Conservation (phyloP, 1,139 yeast genomes). For the Meyerozyma athensensis region DNA sequence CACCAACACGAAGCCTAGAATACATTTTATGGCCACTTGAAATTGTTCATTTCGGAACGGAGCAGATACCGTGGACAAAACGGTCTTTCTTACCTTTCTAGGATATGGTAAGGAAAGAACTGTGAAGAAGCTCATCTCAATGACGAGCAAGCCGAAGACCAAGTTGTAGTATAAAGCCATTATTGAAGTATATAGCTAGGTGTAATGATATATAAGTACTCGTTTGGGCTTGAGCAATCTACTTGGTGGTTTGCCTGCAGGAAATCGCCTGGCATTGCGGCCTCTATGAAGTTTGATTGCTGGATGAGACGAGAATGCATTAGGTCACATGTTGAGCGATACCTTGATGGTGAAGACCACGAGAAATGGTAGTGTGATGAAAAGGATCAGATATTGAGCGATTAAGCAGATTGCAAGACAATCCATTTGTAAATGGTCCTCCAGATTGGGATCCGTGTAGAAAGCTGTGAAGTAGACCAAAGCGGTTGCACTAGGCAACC, state of each 20-base stretch:
- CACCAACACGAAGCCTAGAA: slow-evolving; percentile 77
- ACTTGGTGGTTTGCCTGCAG: background rate
- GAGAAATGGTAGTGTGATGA: slow-evolving; percentile 60
- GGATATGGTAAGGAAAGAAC: slow-evolving; percentile 86
- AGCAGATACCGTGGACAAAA: slow-evolving; percentile 57
- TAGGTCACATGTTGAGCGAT: slow-evolving; percentile 24
- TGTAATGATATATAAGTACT: background rate
- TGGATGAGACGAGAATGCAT: background rate
- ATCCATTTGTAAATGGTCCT: slow-evolving; percentile 72
- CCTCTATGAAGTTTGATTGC: no score
- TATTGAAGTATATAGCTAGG: background rate
- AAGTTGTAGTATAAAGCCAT: slow-evolving; percentile 76
- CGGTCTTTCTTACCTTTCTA: slow-evolving; percentile 60
- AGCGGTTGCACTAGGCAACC: slow-evolving; percentile 83
- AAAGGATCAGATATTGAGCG: slow-evolving; percentile 59
- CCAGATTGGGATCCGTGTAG: slow-evolving; percentile 61
- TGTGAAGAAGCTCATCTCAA: slow-evolving; percentile 80
- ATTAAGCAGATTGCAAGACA: slow-evolving; percentile 72
- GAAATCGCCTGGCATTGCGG: no score
- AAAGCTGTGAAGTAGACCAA: slow-evolving; percentile 81
- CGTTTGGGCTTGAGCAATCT: slow-evolving; percentile 2
- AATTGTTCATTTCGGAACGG: slow-evolving; percentile 72
- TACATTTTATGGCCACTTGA: slow-evolving; percentile 74
- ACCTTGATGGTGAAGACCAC: slow-evolving; percentile 54
- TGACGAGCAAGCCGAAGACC: slow-evolving; percentile 68